phyloP scores from a whole-genome alignment of 768 basidiomycete species.

The Dioszegia hungarica region DNA sequence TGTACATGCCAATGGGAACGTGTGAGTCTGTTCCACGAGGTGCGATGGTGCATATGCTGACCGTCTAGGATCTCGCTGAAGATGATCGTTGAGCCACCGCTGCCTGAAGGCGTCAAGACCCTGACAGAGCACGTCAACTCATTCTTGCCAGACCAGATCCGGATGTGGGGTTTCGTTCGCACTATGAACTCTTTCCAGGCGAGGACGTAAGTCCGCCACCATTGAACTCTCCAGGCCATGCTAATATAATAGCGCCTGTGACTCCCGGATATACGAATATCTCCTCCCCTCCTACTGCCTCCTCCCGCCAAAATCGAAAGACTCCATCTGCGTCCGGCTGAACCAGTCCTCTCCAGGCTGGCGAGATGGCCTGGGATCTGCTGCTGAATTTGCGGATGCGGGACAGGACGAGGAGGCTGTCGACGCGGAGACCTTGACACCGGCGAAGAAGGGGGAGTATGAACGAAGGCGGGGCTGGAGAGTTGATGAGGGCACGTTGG shows the following conservation, averaged over 20 bases:
- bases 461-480: constrained; percentile 59
- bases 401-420: constrained; percentile 44
- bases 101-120: constrained; percentile 49
- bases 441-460: constrained; percentile 28
- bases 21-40: constrained; percentile 60
- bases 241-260: constrained; percentile 61
- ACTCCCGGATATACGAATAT: constrained; percentile 96
- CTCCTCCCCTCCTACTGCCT: constrained; percentile 91
- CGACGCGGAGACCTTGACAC: constrained; percentile 6
- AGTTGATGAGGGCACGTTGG: constrained; percentile 56
- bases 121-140: constrained; percentile 72
- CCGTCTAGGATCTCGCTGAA: constrained; percentile 58
- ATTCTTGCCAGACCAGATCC: constrained; percentile 82
- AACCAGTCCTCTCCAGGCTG: constrained; percentile 61
- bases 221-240: neutral
- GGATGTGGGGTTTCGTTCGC: constrained; percentile 84
- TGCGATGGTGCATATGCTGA: too few species aligned
- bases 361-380: constrained; percentile 50
- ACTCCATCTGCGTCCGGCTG: constrained; percentile 54
- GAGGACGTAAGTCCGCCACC: constrained; percentile 41
- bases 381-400: constrained; percentile 53
- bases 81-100: constrained; percentile 70
- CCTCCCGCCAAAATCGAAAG: constrained; percentile 77
- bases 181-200: constrained; percentile 51
- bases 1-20: constrained; percentile 92